Evolutionary conservation across 2,329 filamentous ascomycete species (phyloP).

Genomic region (Nemania serpens): DNA sequence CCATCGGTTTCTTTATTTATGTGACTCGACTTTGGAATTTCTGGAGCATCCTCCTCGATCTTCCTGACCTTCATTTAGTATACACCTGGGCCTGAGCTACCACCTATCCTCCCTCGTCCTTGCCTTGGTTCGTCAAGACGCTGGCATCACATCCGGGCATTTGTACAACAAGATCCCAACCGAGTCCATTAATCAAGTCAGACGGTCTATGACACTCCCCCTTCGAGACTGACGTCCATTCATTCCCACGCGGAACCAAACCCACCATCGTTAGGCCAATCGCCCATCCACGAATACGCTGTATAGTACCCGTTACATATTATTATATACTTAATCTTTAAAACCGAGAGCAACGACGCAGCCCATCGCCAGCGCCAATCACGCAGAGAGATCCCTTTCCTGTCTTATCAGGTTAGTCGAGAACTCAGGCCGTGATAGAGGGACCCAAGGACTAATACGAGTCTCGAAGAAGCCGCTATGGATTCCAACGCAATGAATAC

Average conservation of each 20-base stretch:
- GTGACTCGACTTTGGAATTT: conserved; percentile 42
- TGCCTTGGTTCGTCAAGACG: conserved; percentile 34
- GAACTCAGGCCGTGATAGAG: conserved; percentile 10
- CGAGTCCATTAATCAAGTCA: conserved; percentile 40
- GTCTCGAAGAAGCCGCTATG: conserved; percentile 56
- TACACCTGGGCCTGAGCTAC: conserved; percentile 32
- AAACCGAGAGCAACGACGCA: conserved; percentile 31
- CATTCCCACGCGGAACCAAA: conserved; percentile 42
- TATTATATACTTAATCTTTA: conserved; percentile 41
- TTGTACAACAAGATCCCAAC: conserved; percentile 39
- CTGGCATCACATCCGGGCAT: conserved; percentile 31
- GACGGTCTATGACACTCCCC: conserved; percentile 33
- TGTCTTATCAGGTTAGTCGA: conserved; percentile 41
- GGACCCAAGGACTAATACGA: conserved; percentile 35
- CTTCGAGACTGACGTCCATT: conserved; percentile 41
- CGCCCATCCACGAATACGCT: conserved; percentile 38
- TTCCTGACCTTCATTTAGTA: conserved; percentile 44
- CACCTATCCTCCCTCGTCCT: conserved; percentile 25
- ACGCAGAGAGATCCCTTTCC: conserved; percentile 25
- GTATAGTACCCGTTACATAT: conserved; percentile 38
- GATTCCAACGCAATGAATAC: conserved; percentile 62
- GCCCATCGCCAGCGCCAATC: conserved; percentile 19
- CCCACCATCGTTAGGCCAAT: conserved; percentile 44
- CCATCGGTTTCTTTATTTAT: conserved; percentile 43
- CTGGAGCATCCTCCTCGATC: conserved; percentile 35